A percentile compares a stretch with the other conserved stretches of the same genome.
Conservation (phyloP, 768 basidiomycete genomes). For the Sporobolomyces pararoseus region DNA sequence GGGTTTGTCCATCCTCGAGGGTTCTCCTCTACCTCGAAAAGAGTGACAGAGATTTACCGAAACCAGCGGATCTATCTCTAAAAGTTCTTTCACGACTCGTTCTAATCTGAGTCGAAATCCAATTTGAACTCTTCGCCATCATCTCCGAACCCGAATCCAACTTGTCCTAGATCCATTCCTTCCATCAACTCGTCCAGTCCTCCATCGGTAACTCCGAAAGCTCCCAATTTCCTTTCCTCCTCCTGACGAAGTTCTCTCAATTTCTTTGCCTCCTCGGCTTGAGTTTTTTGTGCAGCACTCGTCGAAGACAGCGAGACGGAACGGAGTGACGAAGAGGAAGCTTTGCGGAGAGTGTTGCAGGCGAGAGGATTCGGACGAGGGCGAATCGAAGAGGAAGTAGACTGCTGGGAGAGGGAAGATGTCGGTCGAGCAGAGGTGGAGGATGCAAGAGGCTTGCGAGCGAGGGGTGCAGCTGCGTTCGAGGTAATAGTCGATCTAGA, state of each 20-base stretch:
- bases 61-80: not conserved
- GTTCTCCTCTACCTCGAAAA: too few relatives aligned
- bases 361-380: not conserved
- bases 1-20: too few relatives aligned
- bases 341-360: not conserved
- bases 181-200: not conserved
- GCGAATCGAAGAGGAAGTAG: not conserved
- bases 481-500: not conserved
- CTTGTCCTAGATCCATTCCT: not conserved
- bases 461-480: not conserved
- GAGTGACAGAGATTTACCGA: too few relatives aligned
- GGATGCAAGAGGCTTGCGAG: not conserved
- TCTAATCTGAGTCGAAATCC: not conserved
- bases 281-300: not conserved
- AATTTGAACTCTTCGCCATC: not conserved
- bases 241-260: not conserved
- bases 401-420: conserved; percentile 5
- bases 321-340: not conserved
- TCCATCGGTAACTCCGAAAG: not conserved
- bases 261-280: not conserved
- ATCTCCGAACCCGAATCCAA: not conserved
- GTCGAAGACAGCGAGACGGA: too few relatives aligned
- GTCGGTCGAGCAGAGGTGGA: not conserved
- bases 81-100: too few relatives aligned
- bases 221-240: conserved; percentile 4